phyloP scores from a whole-genome alignment of 2,329 filamentous ascomycete species.

The Penicillium polonicum region DNA sequence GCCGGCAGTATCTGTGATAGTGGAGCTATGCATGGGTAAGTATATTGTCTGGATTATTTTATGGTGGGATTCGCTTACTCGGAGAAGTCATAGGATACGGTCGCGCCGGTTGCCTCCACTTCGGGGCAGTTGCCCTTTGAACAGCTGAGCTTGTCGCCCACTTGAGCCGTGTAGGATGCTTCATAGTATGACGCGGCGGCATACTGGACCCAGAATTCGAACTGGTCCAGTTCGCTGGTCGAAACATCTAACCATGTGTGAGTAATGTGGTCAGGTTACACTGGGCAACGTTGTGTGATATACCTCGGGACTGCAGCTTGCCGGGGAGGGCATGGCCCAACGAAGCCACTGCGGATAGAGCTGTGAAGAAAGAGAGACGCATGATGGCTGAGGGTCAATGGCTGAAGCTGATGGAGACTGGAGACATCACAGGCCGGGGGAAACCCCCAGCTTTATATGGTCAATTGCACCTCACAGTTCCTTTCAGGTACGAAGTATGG shows the following conservation, averaged over 20 bases:
- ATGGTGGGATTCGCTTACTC: slow-evolving; percentile 34
- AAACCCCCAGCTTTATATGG: neutral
- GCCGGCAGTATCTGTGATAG: slow-evolving; percentile 46
- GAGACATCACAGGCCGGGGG: neutral
- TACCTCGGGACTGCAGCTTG: slow-evolving; percentile 16
- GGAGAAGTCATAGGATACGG: slow-evolving; percentile 47
- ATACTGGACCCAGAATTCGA: slow-evolving; percentile 51
- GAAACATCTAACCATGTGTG: slow-evolving; percentile 13
- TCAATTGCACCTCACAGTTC: neutral
- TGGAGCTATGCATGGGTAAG: slow-evolving; percentile 12
- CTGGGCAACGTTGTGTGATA: neutral
- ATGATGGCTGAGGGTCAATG: slow-evolving; percentile 5
- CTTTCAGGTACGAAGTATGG: neutral
- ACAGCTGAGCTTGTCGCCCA: slow-evolving; percentile 46
- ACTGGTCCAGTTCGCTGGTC: slow-evolving; percentile 22
- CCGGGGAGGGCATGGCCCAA: slow-evolving; percentile 12
- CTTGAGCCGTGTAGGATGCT: slow-evolving; percentile 43
- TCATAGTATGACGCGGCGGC: slow-evolving; percentile 52
- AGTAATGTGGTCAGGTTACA: neutral
- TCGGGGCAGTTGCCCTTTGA: slow-evolving; percentile 45
- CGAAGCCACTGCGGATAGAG: slow-evolving; percentile 9
- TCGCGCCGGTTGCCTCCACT: slow-evolving; percentile 36
- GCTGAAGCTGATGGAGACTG: neutral
- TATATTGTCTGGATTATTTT: neutral
- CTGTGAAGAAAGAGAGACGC: slow-evolving; percentile 13